A percentile compares a stretch with the other conserved stretches of the same genome.
phyloP scores from a whole-genome alignment of 495 filamentous ascomycete species.

The Penicillium maclennaniae region DNA sequence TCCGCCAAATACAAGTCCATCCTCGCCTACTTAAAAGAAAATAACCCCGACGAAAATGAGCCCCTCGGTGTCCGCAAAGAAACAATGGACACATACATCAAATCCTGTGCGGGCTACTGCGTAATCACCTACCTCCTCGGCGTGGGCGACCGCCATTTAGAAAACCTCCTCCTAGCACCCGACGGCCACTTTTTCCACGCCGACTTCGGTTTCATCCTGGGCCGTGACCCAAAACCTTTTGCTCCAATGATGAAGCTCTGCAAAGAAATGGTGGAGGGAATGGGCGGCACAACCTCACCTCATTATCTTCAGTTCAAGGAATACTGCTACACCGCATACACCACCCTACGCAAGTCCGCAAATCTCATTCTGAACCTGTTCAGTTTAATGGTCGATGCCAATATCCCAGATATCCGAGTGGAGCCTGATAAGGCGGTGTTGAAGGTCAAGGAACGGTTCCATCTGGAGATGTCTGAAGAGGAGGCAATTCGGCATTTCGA shows the following conservation, averaged over 20 bases:
- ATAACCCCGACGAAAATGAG: conserved; percentile 82
- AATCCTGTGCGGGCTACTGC: conserved; percentile 95
- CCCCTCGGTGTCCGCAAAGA: conserved; percentile 87
- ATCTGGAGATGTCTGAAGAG: conserved; percentile 88
- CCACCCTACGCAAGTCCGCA: conserved; percentile 79
- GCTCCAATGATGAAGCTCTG: conserved; percentile 95
- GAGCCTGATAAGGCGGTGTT: conserved; percentile 89
- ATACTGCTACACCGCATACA: conserved; percentile 94
- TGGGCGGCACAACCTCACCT: conserved; percentile 78
- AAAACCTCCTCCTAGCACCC: conserved; percentile 89
- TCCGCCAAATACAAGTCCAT: conserved; percentile 78
- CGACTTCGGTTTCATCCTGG: conserved; percentile 97
- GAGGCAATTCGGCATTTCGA: conserved; percentile 87
- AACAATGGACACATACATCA: conserved; percentile 92
- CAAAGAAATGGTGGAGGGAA: conserved; percentile 97
- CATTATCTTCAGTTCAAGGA: conserved; percentile 86
- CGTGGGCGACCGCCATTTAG: conserved; percentile 92
- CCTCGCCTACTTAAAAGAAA: conserved; percentile 79
- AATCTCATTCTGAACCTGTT: conserved; percentile 96
- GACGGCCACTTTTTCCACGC: conserved; percentile 96
- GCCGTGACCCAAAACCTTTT: conserved; percentile 95
- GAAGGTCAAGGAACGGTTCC: conserved; percentile 93
- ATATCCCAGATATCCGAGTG: conserved; percentile 89
- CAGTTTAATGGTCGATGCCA: conserved; percentile 93
- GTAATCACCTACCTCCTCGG: conserved; percentile 99